Evolutionary conservation across 805 yeast species (phyloP).

Genomic region (Candida peoriensis): DNA sequence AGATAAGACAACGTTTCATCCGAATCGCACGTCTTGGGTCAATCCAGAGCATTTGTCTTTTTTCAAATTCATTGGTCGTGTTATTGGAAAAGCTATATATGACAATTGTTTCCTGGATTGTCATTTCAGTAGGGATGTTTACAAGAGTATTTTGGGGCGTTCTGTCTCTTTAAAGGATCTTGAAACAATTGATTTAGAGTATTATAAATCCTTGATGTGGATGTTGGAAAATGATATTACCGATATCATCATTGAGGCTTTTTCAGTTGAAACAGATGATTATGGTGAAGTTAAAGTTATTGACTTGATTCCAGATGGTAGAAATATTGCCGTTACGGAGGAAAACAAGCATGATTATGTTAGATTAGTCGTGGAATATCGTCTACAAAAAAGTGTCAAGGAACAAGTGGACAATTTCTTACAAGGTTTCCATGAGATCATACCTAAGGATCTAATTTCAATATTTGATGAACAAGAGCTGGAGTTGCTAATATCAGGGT

Average conservation of each 20-base stretch:
- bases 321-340: constrained; percentile 82
- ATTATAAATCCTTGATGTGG: constrained; percentile 90
- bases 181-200: constrained; percentile 90
- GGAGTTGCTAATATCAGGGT: constrained; percentile 86
- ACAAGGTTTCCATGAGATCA: constrained; percentile 84
- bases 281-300: constrained; percentile 84
- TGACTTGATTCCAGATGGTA: constrained; percentile 79
- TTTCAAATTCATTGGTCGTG: constrained; percentile 89
- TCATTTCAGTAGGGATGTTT: constrained; percentile 92
- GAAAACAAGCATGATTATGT: constrained; percentile 90
- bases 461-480: constrained; percentile 95
- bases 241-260: constrained; percentile 90
- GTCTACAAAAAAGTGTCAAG: constrained; percentile 74
- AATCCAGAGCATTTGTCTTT: constrained; percentile 91
- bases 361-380: constrained; percentile 75
- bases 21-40: constrained; percentile 86
- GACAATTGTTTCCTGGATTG: constrained; percentile 87
- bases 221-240: constrained; percentile 96
- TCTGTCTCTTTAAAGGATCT: constrained; percentile 85
- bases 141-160: constrained; percentile 76
- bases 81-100: constrained; percentile 90
- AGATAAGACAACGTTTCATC: constrained; percentile 92
- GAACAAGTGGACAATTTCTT: constrained; percentile 85
- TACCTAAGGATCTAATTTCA: constrained; percentile 75
- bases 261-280: constrained; percentile 89